Evolutionary conservation across 805 yeast genomes (phyloP).

Genomic region (Ogataea polymorpha): DNA sequence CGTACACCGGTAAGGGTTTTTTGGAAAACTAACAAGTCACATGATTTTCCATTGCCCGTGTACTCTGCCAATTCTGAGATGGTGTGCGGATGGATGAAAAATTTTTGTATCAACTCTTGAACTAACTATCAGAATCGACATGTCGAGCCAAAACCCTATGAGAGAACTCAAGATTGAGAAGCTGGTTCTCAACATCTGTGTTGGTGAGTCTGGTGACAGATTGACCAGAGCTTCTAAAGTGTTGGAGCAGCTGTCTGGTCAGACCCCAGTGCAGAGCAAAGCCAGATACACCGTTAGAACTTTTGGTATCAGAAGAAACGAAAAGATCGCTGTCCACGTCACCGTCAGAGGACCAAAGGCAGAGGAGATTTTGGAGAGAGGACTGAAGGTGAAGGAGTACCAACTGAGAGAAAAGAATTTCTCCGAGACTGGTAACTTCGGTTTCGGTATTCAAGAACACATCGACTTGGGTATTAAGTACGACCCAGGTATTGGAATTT

Average conservation of each 20-base stretch:
- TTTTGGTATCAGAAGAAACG: conserved; percentile 99
- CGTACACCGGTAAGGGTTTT: conserved; percentile 9
- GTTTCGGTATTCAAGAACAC: conserved; percentile 99
- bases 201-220: conserved; percentile 99
- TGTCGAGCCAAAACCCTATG: conserved; percentile 76
- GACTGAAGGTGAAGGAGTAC: conserved; percentile 99
- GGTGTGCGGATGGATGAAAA: conserved; percentile 15
- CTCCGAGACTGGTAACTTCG: conserved; percentile 99
- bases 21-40: conserved; percentile 1
- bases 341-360: conserved; percentile 99
- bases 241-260: conserved; percentile 99
- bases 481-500: conserved; percentile 99
- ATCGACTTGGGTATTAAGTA: conserved; percentile 99
- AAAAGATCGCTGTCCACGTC: conserved; percentile 98
- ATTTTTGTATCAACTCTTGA: conserved; percentile 11
- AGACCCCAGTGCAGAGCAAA: conserved; percentile 99
- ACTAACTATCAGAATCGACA: conserved; percentile 8
- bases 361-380: conserved; percentile 99
- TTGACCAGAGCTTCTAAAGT: conserved; percentile 99
- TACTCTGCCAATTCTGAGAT: conserved; percentile 9
- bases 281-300: conserved; percentile 99
- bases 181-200: conserved; percentile 99
- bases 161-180: conserved; percentile 99
- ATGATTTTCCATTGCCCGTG: conserved; percentile 8
- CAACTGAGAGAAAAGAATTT: conserved; percentile 93